Base-by-base conservation (phyloP, 257 asterid species). In the Fraxinus anomala region DNA sequence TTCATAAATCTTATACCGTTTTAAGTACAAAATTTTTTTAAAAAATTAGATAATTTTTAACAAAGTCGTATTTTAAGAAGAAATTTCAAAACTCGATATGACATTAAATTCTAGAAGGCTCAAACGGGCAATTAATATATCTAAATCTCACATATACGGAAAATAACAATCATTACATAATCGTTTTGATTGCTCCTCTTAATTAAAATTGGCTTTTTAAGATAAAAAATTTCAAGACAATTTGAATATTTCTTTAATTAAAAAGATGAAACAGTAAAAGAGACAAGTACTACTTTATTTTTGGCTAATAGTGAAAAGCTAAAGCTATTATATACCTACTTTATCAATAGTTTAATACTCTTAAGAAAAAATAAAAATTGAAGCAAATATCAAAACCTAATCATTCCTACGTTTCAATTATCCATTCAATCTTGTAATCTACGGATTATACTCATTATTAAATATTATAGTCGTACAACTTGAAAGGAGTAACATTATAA, bases 301-400 rank as follows among this genome's bases (percentile, higher is more conserved):
- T 24, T 63, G 68, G 33, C 68, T 61, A 61, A 23, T 61, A 61
- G 31, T 61, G 33, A 61, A 63, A 63, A 63, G 69, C 34, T 23
- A n/a, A 61, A 21, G 12, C 34, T 24, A 24, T 10, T 63, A 63
- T 21, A 4, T 10, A 63, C 21, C 1, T 9, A 26, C 36, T 63
- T 63, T 23, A 63, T 26, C 36, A 63, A 63, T 63, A 21, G 30
- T n/a, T 59, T 12, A 63, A 63, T 63, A 26, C 19, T 26, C 36
- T 63, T 23, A 8, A 9, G 7, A 31, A 24, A 10, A 4, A 24
- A 63, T 0, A 12, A 3, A 63, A 2, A 3, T 10, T 12, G 69
- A 63, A 2, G 67, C 16, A 59, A 59, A 59, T 3, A 12, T 24
- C 26, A 9, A 63, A 26, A 26, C 8, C 36, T 10, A 63, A 63